Percentiles rank a stretch among this genome's conserved stretches.
These are phyloP conservation scores for Dacryopinax spathularia DNA, from an alignment of 768 basidiomycete genomes.

Conservation along the genomic window DNA sequence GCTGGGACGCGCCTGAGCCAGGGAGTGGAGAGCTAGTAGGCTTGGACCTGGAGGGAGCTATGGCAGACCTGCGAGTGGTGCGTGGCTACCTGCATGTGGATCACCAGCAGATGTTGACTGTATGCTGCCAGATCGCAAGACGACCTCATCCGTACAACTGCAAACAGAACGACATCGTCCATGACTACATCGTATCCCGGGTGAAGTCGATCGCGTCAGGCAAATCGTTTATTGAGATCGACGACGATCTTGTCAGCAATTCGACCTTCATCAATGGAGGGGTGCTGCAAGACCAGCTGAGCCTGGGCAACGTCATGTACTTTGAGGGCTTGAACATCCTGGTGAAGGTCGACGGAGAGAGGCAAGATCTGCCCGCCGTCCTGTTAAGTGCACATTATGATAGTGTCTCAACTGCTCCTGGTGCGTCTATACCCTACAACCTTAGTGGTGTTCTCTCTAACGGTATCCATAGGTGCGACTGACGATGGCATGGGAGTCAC, in stretches of 20 bases:
- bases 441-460: too few relatives aligned
- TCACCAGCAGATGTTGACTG: not conserved
- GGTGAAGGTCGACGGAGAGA: conserved; percentile 45
- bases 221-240: conserved; percentile 12
- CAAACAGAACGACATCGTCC: conserved; percentile 57
- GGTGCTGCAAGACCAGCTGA: not conserved
- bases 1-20: not conserved
- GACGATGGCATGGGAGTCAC: conserved; percentile 66
- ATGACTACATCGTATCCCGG: conserved; percentile 42
- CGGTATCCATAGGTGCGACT: conserved; percentile 42
- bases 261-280: conserved; percentile 41
- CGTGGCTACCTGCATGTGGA: conserved; percentile 11
- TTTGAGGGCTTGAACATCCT: conserved; percentile 36
- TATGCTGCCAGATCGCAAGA: conserved; percentile 38
- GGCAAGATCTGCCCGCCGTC: conserved; percentile 35
- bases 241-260: conserved; percentile 13
- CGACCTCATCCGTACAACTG: conserved; percentile 68
- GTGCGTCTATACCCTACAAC: not conserved
- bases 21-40: conserved; percentile 16
- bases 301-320: conserved; percentile 20
- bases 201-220: conserved; percentile 32
- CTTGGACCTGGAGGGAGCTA: conserved; percentile 40
- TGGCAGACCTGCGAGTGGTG: conserved; percentile 37
- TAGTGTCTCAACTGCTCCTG: conserved; percentile 7
- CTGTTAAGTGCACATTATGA: conserved; percentile 64